Evolutionary conservation across 352 stramenopile species (phyloP), one percentile per base, ranked within the genome.

Genomic region (Pythium aristosporum): DNA sequence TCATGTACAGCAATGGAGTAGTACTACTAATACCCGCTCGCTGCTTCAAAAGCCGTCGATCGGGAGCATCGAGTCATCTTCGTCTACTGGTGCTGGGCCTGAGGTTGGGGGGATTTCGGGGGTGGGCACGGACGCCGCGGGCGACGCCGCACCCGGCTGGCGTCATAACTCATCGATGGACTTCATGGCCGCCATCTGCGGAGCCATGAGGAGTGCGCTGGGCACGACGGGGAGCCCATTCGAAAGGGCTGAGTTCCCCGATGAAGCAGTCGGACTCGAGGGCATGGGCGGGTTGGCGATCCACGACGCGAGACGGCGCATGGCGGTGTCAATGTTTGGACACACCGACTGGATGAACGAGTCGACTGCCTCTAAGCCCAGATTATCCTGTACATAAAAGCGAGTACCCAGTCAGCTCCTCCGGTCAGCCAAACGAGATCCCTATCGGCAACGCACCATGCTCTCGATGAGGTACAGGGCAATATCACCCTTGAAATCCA

Each of bases 311-410:
- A 96, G 61, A 46, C 88, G 88, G 30, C 82, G 77, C 82, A 96
- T 96, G 10, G 87, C 85, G 12, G 86, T 82, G 65, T 90, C 85
- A 51, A 96, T 68, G 69, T 96, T 94, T 11, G 87, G 87, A 53
- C 87, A 96, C 59, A 96, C 87, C 13, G 87, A 96, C 67, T 92
- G 83, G 66, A 96, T 91, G 63, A 96, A 96, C 30, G 83, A 79
- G 52, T 93, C 82, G 30, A 92, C 80, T 1, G 84, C 84, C 30
- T 91, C 82, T 52, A 94, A 51, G 32, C 71, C 76, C 30, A 86
- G 70, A 43, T 91, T 80, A 47, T 88, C 80, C 71, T 93, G 32
- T 30, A 30, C 60, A 41, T 7, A 18, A 46, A 20, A 46, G 5
- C 10, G 11, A 42, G 15, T 16, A 42, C 6, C 37, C 37, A 42